Conservation (phyloP, 164 flowering plant species). For the Nelumbo lutea region DNA sequence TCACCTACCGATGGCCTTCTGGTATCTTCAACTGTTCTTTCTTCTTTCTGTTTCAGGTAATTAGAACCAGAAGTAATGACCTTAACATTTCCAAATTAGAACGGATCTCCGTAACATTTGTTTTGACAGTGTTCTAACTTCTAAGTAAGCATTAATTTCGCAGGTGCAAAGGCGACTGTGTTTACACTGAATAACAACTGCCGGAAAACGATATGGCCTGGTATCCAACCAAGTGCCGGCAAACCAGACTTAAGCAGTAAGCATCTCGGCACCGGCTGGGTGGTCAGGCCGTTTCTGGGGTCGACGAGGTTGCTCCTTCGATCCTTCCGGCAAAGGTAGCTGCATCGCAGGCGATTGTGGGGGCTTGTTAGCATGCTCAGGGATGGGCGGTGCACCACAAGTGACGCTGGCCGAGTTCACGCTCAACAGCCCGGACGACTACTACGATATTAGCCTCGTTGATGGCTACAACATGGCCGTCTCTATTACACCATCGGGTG, state of each 20-base stretch:
- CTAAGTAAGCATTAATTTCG: conserved; percentile 1
- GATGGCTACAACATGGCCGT: conserved; percentile 43
- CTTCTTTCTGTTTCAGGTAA: conserved; percentile 7
- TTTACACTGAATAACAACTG: conserved; percentile 39
- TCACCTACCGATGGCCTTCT: not conserved
- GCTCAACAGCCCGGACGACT: conserved; percentile 24
- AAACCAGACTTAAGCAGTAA: conserved; percentile 13
- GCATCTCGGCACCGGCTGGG: conserved; percentile 18
- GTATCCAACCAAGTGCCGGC: conserved; percentile 33
- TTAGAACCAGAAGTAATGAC: not conserved
- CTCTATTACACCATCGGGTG: conserved; percentile 15
- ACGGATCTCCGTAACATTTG: not conserved
- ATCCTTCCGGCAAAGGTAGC: conserved; percentile 24
- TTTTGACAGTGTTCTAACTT: not conserved
- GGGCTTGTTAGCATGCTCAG: conserved; percentile 27
- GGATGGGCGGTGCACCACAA: conserved; percentile 40
- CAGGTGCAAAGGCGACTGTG: conserved; percentile 25
- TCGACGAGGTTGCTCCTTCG: conserved; percentile 27
- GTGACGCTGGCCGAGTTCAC: conserved; percentile 45
- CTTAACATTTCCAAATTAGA: not conserved
- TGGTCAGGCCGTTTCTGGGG: conserved; percentile 58
- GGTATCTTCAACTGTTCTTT: conserved; percentile 3
- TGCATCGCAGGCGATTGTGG: conserved; percentile 49
- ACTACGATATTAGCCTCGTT: conserved; percentile 50
- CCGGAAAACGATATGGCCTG: conserved; percentile 36